Percentiles rank a stretch among this genome's conserved stretches.
Evolutionary conservation across 768 basidiomycete species (phyloP).

Genomic region (Collybia sordida): DNA sequence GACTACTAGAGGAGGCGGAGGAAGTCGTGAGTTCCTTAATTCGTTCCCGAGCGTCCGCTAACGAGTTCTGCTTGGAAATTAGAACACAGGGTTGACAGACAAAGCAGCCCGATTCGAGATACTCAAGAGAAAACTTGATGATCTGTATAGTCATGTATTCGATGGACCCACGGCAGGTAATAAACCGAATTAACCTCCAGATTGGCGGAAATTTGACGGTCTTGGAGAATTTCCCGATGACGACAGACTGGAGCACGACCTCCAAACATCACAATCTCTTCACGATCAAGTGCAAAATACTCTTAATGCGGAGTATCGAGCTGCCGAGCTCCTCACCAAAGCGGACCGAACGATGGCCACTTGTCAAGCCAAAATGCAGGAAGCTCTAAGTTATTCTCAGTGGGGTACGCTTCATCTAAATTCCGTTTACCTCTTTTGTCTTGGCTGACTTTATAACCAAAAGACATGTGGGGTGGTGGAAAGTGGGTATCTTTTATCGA

Average conservation of each 20-base stretch:
- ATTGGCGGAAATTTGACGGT: neutral
- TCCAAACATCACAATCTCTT: constrained; percentile 26
- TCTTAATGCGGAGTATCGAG: constrained; percentile 39
- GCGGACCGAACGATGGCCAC: constrained; percentile 32
- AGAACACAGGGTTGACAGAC: constrained; percentile 32
- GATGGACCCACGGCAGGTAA: constrained; percentile 43
- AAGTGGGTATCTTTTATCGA: constrained; percentile 19
- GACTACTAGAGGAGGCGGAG: constrained; percentile 33
- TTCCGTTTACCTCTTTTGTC: neutral
- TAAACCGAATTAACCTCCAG: neutral
- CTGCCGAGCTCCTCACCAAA: constrained; percentile 35
- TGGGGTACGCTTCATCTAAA: constrained; percentile 27
- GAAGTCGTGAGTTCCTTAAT: constrained; percentile 28
- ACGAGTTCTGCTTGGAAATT: neutral
- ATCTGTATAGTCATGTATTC: constrained; percentile 40
- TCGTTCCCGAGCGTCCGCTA: neutral
- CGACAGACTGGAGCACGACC: constrained; percentile 39
- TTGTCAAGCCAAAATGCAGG: constrained; percentile 30
- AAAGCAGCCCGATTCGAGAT: constrained; percentile 28
- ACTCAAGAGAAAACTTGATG: constrained; percentile 33
- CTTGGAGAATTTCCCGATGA: constrained; percentile 42
- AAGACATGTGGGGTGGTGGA: constrained; percentile 44
- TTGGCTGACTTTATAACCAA: constrained; percentile 2
- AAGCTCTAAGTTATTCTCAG: constrained; percentile 39
- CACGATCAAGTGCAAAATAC: constrained; percentile 34